A percentile compares a stretch with the other conserved stretches of the same genome.
Evolutionary conservation across 2,329 filamentous ascomycete genomes (phyloP).

Genomic region (Nemania bipapillata): DNA sequence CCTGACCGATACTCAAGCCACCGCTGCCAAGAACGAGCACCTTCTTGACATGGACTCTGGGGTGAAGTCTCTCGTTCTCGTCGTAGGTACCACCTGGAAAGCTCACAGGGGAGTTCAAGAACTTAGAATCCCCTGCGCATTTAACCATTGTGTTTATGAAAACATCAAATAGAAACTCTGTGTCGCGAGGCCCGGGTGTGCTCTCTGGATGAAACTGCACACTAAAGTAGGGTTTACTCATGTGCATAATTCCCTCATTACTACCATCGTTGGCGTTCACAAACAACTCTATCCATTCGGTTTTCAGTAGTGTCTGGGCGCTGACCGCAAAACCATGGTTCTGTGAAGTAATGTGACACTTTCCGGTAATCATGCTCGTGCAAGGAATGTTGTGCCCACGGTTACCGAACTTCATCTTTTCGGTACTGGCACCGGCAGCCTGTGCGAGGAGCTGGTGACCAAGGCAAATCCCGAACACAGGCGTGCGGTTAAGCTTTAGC

Average conservation of each 20-base stretch:
- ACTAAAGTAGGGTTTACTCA: slow-evolving; percentile 89
- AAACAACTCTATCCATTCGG: slow-evolving; percentile 90
- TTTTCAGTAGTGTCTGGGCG: slow-evolving; percentile 73
- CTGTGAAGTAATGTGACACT: slow-evolving; percentile 98
- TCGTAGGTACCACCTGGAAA: slow-evolving; percentile 87
- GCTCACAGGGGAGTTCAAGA: slow-evolving; percentile 77
- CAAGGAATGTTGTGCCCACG: slow-evolving; percentile 98
- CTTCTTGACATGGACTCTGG: slow-evolving; percentile 88
- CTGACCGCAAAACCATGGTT: slow-evolving; percentile 98
- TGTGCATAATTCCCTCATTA: slow-evolving; percentile 96
- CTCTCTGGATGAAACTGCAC: slow-evolving; percentile 99
- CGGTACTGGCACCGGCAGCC: slow-evolving; percentile 83
- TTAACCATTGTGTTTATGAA: slow-evolving; percentile 87
- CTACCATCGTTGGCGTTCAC: slow-evolving; percentile 98
- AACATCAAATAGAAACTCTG: slow-evolving; percentile 95
- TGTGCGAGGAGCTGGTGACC: slow-evolving; percentile 93
- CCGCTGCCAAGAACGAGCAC: slow-evolving; percentile 93
- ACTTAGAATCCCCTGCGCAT: slow-evolving; percentile 72
- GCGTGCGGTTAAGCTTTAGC: slow-evolving; percentile 80
- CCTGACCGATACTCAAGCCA: slow-evolving; percentile 96
- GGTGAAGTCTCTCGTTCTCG: slow-evolving; percentile 80
- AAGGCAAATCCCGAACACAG: slow-evolving; percentile 95
- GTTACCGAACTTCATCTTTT: slow-evolving; percentile 99
- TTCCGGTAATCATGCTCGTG: slow-evolving; percentile 92
- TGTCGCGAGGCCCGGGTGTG: slow-evolving; percentile 93